phyloP scores from a whole-genome alignment of 2,329 filamentous ascomycete genomes.

The Diaporthe ilicicola region DNA sequence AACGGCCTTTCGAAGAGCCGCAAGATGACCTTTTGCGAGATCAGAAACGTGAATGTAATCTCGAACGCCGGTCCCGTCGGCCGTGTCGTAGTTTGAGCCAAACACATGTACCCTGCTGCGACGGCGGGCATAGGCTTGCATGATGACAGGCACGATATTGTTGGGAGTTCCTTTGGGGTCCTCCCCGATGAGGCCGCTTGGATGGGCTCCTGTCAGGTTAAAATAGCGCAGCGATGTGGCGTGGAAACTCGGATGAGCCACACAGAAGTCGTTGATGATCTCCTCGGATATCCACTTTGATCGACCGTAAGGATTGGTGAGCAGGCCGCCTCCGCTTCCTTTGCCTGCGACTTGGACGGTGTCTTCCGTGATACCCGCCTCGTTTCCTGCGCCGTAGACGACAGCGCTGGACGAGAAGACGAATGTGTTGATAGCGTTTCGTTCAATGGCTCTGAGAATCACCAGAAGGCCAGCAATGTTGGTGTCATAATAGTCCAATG shows the following conservation, averaged over 20 bases:
- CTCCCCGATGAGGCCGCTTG: conserved; percentile 30
- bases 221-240: conserved; percentile 30
- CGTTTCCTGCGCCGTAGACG: conserved; percentile 28
- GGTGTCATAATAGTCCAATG: conserved; percentile 30
- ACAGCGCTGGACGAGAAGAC: conserved; percentile 31
- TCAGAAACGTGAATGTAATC: conserved; percentile 31
- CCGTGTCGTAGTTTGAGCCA: conserved; percentile 30
- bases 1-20: conserved; percentile 28
- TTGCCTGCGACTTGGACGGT: conserved; percentile 26
- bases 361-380: conserved; percentile 27
- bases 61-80: conserved; percentile 28
- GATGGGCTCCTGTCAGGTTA: conserved; percentile 30
- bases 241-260: conserved; percentile 21
- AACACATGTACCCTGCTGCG: conserved; percentile 32
- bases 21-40: conserved; percentile 31
- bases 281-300: conserved; percentile 32
- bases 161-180: conserved; percentile 31
- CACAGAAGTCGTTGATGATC: conserved; percentile 33
- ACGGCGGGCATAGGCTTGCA: conserved; percentile 28
- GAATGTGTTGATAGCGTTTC: conserved; percentile 24
- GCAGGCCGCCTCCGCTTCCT: conserved; percentile 27
- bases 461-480: conserved; percentile 26
- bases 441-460: conserved; percentile 25
- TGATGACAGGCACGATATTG: conserved; percentile 32
- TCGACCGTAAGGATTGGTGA: conserved; percentile 31